These are phyloP conservation scores for Dryas alaskensis DNA, from an alignment of 306 rosid species.

Conservation along the genomic window DNA sequence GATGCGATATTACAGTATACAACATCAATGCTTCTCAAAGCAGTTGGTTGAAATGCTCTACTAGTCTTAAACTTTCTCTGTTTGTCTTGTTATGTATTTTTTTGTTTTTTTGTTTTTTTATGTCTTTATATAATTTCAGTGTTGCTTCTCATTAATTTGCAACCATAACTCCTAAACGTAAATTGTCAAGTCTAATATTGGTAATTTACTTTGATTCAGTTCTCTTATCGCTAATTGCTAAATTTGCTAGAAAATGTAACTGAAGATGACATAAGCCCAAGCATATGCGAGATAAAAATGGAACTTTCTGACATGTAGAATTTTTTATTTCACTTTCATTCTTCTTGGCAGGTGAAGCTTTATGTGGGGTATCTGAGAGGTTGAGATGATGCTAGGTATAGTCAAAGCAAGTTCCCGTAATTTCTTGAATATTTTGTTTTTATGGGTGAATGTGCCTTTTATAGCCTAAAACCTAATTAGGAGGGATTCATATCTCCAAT, in stretches of 20 bases:
- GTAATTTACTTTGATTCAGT: not conserved
- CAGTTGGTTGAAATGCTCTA: not conserved
- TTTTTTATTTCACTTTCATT: not conserved
- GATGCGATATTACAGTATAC: not conserved
- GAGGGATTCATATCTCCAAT: not conserved
- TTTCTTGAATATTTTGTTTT: constrained; percentile 22
- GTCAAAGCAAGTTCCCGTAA: constrained; percentile 1
- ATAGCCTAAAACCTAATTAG: not conserved
- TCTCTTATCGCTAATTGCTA: not conserved
- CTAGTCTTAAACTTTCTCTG: not conserved
- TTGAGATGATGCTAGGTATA: constrained; percentile 9
- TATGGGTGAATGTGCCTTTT: not conserved
- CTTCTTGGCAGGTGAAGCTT: constrained; percentile 11
- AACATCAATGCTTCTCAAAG: not conserved
- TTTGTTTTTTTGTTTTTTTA: not conserved
- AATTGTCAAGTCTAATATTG: not conserved
- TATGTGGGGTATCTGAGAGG: not conserved
- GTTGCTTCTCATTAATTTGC: not conserved
- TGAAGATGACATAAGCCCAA: not conserved
- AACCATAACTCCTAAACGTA: not conserved
- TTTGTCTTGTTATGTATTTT: not conserved
- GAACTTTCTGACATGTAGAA: not conserved
- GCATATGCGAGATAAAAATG: not conserved
- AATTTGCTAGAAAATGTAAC: not conserved
- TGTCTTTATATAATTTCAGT: not conserved